Conservation (phyloP, 2,329 filamentous ascomycete species). For the Claviceps sp. region DNA sequence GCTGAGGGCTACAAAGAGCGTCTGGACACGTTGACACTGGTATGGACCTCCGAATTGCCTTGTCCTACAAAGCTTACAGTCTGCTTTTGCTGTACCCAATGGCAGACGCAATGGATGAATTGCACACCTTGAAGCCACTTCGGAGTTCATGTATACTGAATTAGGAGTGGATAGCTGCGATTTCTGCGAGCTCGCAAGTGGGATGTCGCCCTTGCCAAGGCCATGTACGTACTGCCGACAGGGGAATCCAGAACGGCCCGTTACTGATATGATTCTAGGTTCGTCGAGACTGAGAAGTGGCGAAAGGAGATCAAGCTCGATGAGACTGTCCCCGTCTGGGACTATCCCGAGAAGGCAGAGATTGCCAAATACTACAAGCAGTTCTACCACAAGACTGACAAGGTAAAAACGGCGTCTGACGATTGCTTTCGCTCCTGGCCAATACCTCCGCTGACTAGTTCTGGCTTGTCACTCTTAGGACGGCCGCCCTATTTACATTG, state of each 20-base stretch:
- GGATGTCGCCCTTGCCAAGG: constrained; percentile 67
- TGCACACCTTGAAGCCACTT: no score
- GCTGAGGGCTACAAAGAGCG: constrained; percentile 66
- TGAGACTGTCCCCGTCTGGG: constrained; percentile 64
- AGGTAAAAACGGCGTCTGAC: constrained; percentile 31
- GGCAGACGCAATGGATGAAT: not conserved
- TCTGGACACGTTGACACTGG: constrained; percentile 84
- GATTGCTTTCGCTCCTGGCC: not conserved
- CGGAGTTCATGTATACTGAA: not conserved
- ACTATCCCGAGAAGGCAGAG: constrained; percentile 73
- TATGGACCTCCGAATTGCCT: constrained; percentile 28
- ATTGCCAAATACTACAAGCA: constrained; percentile 91
- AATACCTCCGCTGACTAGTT: not conserved
- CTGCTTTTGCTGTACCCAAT: not conserved
- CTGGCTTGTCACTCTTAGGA: constrained; percentile 43
- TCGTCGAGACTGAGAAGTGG: constrained; percentile 83
- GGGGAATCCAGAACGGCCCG: not conserved
- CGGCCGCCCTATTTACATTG: constrained; percentile 92
- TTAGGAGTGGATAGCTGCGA: constrained; percentile 44
- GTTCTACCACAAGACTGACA: constrained; percentile 97
- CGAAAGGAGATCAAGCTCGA: constrained; percentile 76
- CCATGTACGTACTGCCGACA: constrained; percentile 54
- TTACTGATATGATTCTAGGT: constrained; percentile 43
- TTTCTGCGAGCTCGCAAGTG: constrained; percentile 95
- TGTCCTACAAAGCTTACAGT: no score